These are phyloP conservation scores for Lipomyces chichibuensis DNA, from an alignment of 805 yeast genomes.

Conservation along the genomic window DNA sequence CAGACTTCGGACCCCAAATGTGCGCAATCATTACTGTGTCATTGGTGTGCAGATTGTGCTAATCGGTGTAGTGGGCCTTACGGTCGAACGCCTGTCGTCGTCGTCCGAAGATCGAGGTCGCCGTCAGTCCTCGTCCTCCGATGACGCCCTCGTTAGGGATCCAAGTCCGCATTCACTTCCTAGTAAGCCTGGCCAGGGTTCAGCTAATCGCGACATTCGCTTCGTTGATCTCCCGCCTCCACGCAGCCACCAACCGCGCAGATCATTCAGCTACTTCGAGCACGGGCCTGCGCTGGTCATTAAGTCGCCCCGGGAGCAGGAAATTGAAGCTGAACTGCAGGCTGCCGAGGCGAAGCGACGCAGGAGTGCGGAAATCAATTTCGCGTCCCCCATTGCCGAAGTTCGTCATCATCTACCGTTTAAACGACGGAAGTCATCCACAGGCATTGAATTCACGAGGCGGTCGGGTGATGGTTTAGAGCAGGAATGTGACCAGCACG, in stretches of 20 bases:
- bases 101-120: not conserved
- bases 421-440: constrained; percentile 7
- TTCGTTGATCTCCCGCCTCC: constrained; percentile 65
- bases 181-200: not conserved
- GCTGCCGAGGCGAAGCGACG: constrained; percentile 33
- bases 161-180: constrained; percentile 1
- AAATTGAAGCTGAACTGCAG: constrained; percentile 36
- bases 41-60: not conserved
- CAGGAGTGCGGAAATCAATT: constrained; percentile 38
- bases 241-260: constrained; percentile 15
- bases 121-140: not conserved
- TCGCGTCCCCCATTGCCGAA: constrained; percentile 30
- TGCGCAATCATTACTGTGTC: not conserved
- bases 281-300: constrained; percentile 83
- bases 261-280: constrained; percentile 33
- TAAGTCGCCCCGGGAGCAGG: constrained; percentile 69
- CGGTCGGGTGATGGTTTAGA: constrained; percentile 1
- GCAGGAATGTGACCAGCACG: not conserved
- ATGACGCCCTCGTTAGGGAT: not conserved
- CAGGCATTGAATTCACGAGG: constrained; percentile 2
- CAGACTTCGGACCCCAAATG: not conserved
- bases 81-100: not conserved
- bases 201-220: constrained; percentile 48
- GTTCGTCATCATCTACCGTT: constrained; percentile 3
- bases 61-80: not conserved